A percentile compares a stretch with the other conserved stretches of the same genome.
phyloP scores from a whole-genome alignment of 306 rosid species.

The Castanea mollissima region DNA sequence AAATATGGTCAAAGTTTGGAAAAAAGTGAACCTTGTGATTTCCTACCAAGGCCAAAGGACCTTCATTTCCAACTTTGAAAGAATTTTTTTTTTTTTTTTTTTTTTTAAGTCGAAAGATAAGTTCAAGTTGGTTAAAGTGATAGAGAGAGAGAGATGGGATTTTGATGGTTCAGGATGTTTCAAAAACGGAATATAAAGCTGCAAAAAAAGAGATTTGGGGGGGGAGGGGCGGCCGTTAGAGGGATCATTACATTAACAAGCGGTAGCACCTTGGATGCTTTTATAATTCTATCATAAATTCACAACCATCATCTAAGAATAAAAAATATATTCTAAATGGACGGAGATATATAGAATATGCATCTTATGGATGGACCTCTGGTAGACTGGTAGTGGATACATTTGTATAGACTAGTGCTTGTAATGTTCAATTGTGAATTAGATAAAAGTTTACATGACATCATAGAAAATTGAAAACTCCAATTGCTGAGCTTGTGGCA shows the following conservation, averaged over 20 bases:
- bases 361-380: background rate
- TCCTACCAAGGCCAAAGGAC: no score
- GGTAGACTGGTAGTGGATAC: background rate
- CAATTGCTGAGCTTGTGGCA: no score
- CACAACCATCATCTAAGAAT: background rate
- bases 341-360: background rate
- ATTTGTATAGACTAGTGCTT: background rate
- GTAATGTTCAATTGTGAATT: no score
- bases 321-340: constrained; percentile 16
- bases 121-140: no score
- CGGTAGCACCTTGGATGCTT: background rate
- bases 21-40: background rate
- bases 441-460: no score
- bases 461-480: no score
- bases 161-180: background rate
- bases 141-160: background rate
- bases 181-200: background rate
- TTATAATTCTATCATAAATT: background rate
- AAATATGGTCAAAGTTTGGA: background rate
- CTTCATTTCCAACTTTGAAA: no score
- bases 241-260: background rate
- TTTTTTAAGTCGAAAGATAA: no score
- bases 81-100: no score
- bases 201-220: background rate
- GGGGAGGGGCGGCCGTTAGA: no score